Base-by-base conservation (phyloP, 140 eudicot species). In the Erigeron philadelphicus region DNA sequence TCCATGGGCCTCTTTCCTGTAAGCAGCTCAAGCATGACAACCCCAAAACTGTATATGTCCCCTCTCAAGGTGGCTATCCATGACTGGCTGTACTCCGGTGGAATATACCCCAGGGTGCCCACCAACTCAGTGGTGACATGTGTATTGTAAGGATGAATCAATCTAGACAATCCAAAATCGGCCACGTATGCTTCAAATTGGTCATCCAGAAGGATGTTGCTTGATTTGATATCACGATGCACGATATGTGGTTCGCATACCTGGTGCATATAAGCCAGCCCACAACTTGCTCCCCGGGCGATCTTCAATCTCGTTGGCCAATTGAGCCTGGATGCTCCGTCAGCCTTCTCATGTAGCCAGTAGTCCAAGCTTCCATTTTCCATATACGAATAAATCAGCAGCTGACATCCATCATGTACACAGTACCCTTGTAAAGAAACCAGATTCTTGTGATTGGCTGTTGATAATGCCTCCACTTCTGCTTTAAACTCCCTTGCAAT, bases 331-430 rank as follows among this genome's bases (percentile, higher is more conserved):
- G 86, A 69, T 45, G 90, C 76, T 42, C 95, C 95, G 18, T 84
- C 90, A 12, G 73, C 38, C 65, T 82, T 87, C 80, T 87, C 95
- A 16, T 87, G 95, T 74, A 87, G 69, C 95, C 95, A 87, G 76
- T 80, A 84, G 64, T 87, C 95, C 42, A 87, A 81, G 76, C 95
- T 87, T 35, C 95, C 95, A 47, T 87, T 87, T 72, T 84, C 86
- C 90, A 87, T 87, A 41, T 72, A 84, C 11, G 90, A 75, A 59
- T 87, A 87, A 44, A 87, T 80, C 47, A 87, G 84, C 67, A 87
- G 56, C 45, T 86, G 81, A 58, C 18, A 67, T 7, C 90, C 90
- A 48, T 84, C 84, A 69, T 87, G 90, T 42, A 84, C 82, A 46
- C 95, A 87, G 79, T 87, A 87, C 21, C 95, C 95, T 75, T 84